Base-by-base conservation (phyloP, 2,329 filamentous ascomycete genomes). In the Elsinoe perseae region DNA sequence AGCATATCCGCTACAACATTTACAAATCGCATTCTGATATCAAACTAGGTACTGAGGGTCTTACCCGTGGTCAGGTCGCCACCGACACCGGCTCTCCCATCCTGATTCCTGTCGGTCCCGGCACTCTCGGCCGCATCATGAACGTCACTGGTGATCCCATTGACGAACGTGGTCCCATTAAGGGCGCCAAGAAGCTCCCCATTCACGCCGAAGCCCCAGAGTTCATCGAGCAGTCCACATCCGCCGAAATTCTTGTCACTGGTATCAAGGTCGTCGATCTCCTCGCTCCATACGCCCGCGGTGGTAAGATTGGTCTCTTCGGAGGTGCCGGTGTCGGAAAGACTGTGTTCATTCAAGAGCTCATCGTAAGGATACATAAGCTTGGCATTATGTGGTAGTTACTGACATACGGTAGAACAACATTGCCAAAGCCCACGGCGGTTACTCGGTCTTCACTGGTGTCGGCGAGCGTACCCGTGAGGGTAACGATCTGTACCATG, bases 251-350 rank as follows among this genome's bases (percentile, higher is more conserved):
- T 77, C 85, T 98, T 68, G 88, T 95, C 70, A 98, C 93, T 67
- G 93, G 93, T 86, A 98, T 98, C 85, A 98, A 98, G 87, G 93
- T 98, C 76, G 93, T 98, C 79, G 93, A 98, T 77, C 84, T 98
- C 66, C 85, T 98, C 72, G 93, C 93, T 70, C 93, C 93, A 71
- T 98, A 98, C 78, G 93, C 93, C 75, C 93, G 93, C 95, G 93
- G 93, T 89, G 93, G 93, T 85, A 98, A 98, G 87, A 98, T 98
- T 84, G 93, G 93, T 89, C 90, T 98, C 68, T 98, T 98, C 81
- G 93, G 93, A 80, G 93, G 93, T 92, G 93, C 93, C 70, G 93
- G 93, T 95, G 93, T 98, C 83, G 93, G 93, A 78, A 98, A 98
- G 87, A 98, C 93, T 75, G 93, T 98, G 75, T 98, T 97, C 83